Conservation (phyloP, 2,329 filamentous ascomycete genomes). For the Epichloe festucae region DNA sequence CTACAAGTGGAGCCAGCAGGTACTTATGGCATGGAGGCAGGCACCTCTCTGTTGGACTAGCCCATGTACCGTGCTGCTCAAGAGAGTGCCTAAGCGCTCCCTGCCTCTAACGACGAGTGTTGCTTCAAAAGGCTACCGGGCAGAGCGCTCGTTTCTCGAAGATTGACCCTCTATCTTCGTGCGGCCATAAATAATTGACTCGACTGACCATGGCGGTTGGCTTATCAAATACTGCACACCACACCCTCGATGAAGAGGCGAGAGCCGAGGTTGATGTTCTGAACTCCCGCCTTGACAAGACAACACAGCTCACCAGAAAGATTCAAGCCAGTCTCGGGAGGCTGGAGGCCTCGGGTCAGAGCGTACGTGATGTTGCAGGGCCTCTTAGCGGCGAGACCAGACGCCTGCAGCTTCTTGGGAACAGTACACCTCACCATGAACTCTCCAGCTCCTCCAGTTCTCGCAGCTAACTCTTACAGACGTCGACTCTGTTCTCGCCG, state of each 20-base stretch:
- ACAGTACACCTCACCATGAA: constrained; percentile 40
- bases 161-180: background rate
- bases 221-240: constrained; percentile 30
- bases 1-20: background rate
- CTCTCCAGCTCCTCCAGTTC: background rate
- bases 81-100: too few relatives aligned
- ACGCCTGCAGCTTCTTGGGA: constrained; percentile 73
- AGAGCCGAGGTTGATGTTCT: constrained; percentile 58
- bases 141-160: too few relatives aligned
- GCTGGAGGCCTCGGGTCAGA: constrained; percentile 78
- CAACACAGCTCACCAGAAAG: constrained; percentile 85
- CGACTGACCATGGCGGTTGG: constrained; percentile 36
- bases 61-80: too few relatives aligned
- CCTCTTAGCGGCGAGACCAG: constrained; percentile 89
- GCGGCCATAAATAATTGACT: too few relatives aligned
- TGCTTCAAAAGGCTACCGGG: too few relatives aligned
- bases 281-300: constrained; percentile 73
- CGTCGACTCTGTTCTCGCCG: constrained; percentile 71
- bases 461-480: constrained; percentile 35
- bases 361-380: constrained; percentile 80
- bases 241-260: constrained; percentile 50
- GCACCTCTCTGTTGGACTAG: background rate
- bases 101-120: too few relatives aligned
- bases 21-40: background rate
- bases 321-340: constrained; percentile 79